Conservation (phyloP, 441 rosid genomes). For the Populus hybrid region DNA sequence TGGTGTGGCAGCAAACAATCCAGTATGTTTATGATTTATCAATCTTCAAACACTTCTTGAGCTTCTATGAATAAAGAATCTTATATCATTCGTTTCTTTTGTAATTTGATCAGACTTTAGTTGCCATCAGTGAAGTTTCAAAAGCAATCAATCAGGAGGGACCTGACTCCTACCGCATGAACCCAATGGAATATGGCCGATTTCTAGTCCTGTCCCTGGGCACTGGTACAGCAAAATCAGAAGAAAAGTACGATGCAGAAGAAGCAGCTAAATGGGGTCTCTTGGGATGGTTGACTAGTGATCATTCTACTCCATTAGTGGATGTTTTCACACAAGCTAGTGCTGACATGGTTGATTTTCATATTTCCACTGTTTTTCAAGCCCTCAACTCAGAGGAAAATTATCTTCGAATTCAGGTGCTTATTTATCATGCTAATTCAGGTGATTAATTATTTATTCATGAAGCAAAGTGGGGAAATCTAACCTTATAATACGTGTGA, state of each 20-base stretch:
- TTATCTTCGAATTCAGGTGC: constrained; percentile 50
- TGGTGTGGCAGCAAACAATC: no score
- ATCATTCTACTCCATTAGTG: neutral
- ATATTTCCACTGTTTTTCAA: constrained; percentile 40
- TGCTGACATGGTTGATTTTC: constrained; percentile 55
- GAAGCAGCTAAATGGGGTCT: neutral
- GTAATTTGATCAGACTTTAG: no score
- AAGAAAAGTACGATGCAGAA: neutral
- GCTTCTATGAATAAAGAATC: no score
- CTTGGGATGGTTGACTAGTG: constrained; percentile 1
- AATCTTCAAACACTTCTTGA: no score
- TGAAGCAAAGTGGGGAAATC: no score
- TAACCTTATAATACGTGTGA: neutral
- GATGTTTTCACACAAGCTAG: constrained; percentile 55
- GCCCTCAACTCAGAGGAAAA: constrained; percentile 43
- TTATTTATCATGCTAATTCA: no score
- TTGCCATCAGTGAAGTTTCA: neutral
- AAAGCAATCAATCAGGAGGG: neutral
- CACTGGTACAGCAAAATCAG: neutral
- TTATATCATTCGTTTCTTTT: no score
- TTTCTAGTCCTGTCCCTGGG: neutral
- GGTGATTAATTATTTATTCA: no score
- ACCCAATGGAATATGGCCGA: neutral
- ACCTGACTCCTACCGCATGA: neutral
- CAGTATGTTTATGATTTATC: no score